phyloP scores from a whole-genome alignment of 495 filamentous ascomycete species.

The Rhypophila decipiens region DNA sequence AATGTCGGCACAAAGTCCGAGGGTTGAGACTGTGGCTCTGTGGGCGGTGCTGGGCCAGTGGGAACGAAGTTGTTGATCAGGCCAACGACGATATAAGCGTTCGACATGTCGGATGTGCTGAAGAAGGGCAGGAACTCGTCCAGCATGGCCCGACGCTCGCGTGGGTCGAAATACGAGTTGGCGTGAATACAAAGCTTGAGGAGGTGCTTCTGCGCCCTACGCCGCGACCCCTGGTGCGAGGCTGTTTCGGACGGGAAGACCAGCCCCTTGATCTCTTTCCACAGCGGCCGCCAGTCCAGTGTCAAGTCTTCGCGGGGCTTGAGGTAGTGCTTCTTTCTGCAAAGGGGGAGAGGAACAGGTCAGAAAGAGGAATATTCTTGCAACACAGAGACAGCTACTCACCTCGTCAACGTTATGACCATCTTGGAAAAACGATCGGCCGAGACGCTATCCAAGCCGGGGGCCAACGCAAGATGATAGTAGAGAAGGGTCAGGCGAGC shows the following conservation, averaged over 20 bases:
- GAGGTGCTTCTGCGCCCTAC: conserved; percentile 47
- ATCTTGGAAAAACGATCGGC: conserved; percentile 92
- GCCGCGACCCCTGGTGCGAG: conserved; percentile 38
- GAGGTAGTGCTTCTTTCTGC: conserved; percentile 90
- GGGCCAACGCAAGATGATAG: conserved; percentile 88
- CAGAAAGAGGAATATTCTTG: neutral
- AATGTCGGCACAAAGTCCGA: conserved; percentile 81
- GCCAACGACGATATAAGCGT: conserved; percentile 81
- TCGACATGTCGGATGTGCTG: conserved; percentile 83
- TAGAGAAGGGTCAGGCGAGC: conserved; percentile 83
- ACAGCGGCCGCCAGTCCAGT: conserved; percentile 88
- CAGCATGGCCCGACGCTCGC: conserved; percentile 78
- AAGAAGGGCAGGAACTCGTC: conserved; percentile 94
- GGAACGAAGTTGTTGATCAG: conserved; percentile 82
- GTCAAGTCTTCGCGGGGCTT: conserved; percentile 80
- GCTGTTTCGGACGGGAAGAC: conserved; percentile 77
- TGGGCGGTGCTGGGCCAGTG: conserved; percentile 68
- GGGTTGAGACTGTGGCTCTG: conserved; percentile 65
- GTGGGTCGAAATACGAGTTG: conserved; percentile 86
- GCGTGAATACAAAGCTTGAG: conserved; percentile 84
- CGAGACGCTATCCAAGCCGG: conserved; percentile 73
- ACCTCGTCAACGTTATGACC: conserved; percentile 92
- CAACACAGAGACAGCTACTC: conserved; percentile 23
- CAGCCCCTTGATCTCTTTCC: conserved; percentile 81
- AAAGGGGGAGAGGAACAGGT: neutral